Conservation (phyloP, 352 stramenopile species). For the Phytophthora pini region DNA sequence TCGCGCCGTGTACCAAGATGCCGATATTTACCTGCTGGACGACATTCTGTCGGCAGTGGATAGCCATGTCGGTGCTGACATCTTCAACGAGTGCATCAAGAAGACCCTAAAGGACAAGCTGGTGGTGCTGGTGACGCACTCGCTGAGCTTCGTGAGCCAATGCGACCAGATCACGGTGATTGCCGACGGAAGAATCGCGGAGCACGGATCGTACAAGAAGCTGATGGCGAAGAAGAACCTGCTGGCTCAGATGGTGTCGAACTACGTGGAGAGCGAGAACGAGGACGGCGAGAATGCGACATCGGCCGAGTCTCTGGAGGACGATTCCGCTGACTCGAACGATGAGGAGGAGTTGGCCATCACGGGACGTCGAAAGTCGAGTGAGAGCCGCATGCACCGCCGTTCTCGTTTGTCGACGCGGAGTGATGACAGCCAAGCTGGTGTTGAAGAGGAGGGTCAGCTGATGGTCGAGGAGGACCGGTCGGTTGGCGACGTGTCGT, state of each 20-base stretch:
- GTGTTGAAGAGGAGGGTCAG: conserved; percentile 38
- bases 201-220: conserved; percentile 58
- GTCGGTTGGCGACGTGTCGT: neutral
- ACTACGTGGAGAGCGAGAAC: conserved; percentile 66
- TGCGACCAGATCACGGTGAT: conserved; percentile 59
- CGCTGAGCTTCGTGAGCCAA: conserved; percentile 51
- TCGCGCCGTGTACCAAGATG: conserved; percentile 93
- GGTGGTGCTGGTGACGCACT: conserved; percentile 94
- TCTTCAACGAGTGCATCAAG: conserved; percentile 95
- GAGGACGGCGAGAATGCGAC: conserved; percentile 40
- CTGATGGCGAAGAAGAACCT: conserved; percentile 59
- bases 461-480: conserved; percentile 42
- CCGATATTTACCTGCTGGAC: conserved; percentile 97
- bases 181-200: conserved; percentile 50
- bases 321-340: conserved; percentile 24
- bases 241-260: conserved; percentile 64
- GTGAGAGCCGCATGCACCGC: conserved; percentile 35
- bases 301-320: conserved; percentile 24
- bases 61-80: conserved; percentile 94
- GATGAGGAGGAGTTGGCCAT: conserved; percentile 47
- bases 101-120: conserved; percentile 82
- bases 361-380: conserved; percentile 28
- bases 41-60: conserved; percentile 97
- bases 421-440: conserved; percentile 56
- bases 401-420: conserved; percentile 58